Percentiles rank a stretch among this genome's conserved stretches.
Evolutionary conservation across 2,329 filamentous ascomycete species (phyloP).

Genomic region (Sarocladium brachiariae): DNA sequence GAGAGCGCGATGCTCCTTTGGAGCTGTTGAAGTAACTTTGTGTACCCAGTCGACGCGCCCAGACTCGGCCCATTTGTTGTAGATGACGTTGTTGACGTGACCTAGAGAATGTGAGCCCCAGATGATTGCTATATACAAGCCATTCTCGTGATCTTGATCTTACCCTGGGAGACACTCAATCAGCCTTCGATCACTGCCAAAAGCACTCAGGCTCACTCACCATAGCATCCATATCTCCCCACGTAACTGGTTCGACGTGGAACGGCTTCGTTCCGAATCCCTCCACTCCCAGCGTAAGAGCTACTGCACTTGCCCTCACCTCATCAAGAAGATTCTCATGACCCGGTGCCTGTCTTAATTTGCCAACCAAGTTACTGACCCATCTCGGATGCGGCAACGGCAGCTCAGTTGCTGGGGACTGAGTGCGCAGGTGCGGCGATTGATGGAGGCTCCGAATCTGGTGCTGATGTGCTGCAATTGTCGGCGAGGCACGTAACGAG

Average conservation of each 20-base stretch:
- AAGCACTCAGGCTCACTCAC: neutral
- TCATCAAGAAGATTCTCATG: conserved; percentile 3
- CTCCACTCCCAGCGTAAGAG: conserved; percentile 5
- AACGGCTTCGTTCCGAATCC: conserved; percentile 1
- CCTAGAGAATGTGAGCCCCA: conserved; percentile 15
- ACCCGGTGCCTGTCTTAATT: neutral
- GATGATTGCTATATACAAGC: too few relatives aligned
- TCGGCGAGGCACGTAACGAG: neutral
- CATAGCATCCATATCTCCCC: conserved; percentile 7
- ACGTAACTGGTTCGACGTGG: conserved; percentile 1
- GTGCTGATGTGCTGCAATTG: neutral
- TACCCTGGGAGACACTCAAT: neutral
- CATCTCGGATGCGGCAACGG: neutral
- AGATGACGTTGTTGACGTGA: conserved; percentile 83
- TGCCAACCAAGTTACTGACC: neutral
- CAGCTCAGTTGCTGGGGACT: neutral
- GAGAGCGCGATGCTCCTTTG: conserved; percentile 50
- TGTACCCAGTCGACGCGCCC: conserved; percentile 71
- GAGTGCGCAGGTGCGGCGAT: neutral
- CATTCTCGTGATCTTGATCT: too few relatives aligned
- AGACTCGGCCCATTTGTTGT: conserved; percentile 77
- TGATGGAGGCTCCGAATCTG: neutral
- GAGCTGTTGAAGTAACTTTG: conserved; percentile 58
- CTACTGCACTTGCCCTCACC: neutral
- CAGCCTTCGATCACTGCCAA: neutral